Evolutionary conservation across 225 moss, liverwort and hornwort genomes (phyloP), one percentile per base, ranked within the genome.

Genomic region (Physcomitrium patens): DNA sequence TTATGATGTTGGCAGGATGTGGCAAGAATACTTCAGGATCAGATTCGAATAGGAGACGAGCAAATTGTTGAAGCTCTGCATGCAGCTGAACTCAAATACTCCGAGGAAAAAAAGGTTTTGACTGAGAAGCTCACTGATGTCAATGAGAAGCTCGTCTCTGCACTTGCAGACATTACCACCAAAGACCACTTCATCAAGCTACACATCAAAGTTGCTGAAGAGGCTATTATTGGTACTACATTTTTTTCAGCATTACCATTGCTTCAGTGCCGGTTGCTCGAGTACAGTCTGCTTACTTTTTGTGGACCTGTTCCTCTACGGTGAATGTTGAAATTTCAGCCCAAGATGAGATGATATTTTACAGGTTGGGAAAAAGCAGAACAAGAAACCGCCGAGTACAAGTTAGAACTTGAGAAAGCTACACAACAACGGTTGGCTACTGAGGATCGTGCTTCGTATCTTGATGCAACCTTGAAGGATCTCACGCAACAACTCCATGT

Each of bases 321-420:
- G 31, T 4, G 31, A 37, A 37, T 7, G 31, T 37, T 31, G 31
- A n/a, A n/a, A n/a, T n/a, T 24, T 24, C 24, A 24, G 24, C 24
- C 1, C 24, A 37, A 37, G 31, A 37, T 37, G 31, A 37, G 31
- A 37, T 37, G 31, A 6, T 46, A 16, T 59, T 45, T 3, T 27
- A 44, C 82, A 86, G 96, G 97, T 61, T 97, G 97, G 97, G 97
- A 97, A 86, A 97, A 91, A 69, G 97, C 97, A 5, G 94, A 97
- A 71, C 84, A 71, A 3, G 97, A 94, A 75, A 87, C 97, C 8
- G 79, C 76, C 18, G 84, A 84, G 41, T 66, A 87, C 69, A 97
- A 93, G 79, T 66, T 80, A n/a, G 91, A 97, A 74, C 81, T 93
- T 10, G 97, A 94, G 24, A 72, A 46, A 51, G 82, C 60, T 9